Evolutionary conservation across 2,329 filamentous ascomycete species (phyloP), one percentile per base, ranked within the genome.

Genomic region (Zymoseptoria tritici): DNA sequence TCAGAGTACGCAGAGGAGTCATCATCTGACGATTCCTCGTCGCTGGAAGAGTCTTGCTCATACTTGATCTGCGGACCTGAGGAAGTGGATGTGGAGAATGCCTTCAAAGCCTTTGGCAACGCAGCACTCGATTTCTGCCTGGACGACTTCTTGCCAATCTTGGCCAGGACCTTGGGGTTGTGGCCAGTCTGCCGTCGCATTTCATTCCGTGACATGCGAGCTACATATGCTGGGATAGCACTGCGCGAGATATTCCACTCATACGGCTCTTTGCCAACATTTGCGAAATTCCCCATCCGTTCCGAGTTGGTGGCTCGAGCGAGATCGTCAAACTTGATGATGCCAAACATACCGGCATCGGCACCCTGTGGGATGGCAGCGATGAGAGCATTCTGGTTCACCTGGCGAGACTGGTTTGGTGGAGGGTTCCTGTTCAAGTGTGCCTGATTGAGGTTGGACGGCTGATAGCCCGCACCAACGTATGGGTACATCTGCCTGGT

Each of bases 1-100:
- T 84, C 82, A 57, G 81, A 76, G 1, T 81, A 81, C 62, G 83
- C 78, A 65, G 73, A 79, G 64, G 73, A 82, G 54, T 81, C 79
- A 60, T 82, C 70, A 42, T 73, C 71, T n/a, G 75, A 74, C 16
- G 74, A 77, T 3, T 80, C 80, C 19, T 78, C 77, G 3, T 77
- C 75, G 55, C 72, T 76, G 9, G 78, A 79, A 22, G 76, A 76
- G 50, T 77, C 75, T 19, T 75, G 72, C 21, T 70, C 69, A 55
- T 68, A 64, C 53, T 70, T 70, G 60, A 67, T 68, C 24, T 52
- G 58, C 19, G 56, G 51, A 16, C 36, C 49, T 11, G 53, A 55
- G 46, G 49, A 22, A 42, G 49, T 9, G 22, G 19, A 46, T 8
- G 52, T 53, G 13, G 49, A 46, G 11, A 49, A 21, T 16, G 55